Base-by-base conservation (phyloP, 2,329 filamentous ascomycete genomes). In the Fusarium vanettenii region DNA sequence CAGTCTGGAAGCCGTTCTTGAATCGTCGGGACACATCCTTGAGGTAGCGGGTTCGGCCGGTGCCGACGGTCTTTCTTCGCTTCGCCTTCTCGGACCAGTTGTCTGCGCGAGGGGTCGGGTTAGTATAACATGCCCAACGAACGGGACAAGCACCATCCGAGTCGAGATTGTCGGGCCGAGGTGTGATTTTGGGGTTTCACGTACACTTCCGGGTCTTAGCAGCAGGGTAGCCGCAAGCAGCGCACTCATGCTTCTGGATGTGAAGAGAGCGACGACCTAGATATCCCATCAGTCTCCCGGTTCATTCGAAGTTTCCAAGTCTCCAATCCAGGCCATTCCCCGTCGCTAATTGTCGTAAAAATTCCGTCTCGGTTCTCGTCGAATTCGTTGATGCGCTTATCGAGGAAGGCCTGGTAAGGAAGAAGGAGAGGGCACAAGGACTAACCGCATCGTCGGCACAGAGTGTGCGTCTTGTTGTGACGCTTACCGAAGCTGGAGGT, bases 21-120 rank as follows among this genome's bases (percentile, higher is more conserved):
- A 98, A 98, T 89, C 92, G 92, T 87, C 97, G 93, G 85, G 95
- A 90, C 85, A 99, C 92, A 83, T 90, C 91, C 91, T 97, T 97
- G 86, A 99, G 91, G 89, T 95, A 94, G 85, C 95, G 92, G 93
- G 95, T 97, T 87, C 97, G 94, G 87, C 97, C 97, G 84, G 95
- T 96, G 83, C 97, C 97, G 86, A 94, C 96, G 85, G 96, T 98
- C 95, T 98, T 98, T 93, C 97, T 97, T 88, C 97, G 92, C 95
- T 98, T 98, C 83, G 95, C 96, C 94, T 99, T 99, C 92, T 98
- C 96, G 87, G 94, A 92, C 97, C 97, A 99, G 94, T 99, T 98
- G 93, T 93, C 96, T 98, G 85, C 85, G n/a, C 25, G 25, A 60
- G 25, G 43, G 29, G 18, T 57, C 63, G 43, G 45, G 78, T 77